Conservation (phyloP, 768 basidiomycete species). For the Podaxis sp. region DNA sequence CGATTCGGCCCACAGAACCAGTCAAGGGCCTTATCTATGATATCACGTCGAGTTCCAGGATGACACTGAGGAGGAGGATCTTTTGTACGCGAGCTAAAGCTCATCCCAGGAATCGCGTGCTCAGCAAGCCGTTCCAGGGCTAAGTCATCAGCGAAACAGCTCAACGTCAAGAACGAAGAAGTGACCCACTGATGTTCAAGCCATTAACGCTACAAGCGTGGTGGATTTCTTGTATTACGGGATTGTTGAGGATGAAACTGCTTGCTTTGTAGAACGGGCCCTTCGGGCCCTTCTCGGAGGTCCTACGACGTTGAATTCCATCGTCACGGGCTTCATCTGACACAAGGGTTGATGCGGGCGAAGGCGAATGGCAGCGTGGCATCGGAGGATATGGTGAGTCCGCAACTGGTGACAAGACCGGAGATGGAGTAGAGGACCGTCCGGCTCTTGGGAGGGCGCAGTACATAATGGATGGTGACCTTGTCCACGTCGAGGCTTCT, state of each 20-base stretch:
- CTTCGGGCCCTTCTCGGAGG: neutral
- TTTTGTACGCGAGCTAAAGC: neutral
- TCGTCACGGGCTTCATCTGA: neutral
- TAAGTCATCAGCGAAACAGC: neutral
- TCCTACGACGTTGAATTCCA: neutral
- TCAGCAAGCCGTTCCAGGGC: neutral
- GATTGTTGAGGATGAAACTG: neutral
- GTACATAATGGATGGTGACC: neutral
- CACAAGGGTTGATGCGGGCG: neutral
- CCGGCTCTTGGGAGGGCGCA: too few relatives aligned
- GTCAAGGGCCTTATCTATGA: neutral
- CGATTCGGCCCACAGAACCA: neutral
- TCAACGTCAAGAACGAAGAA: neutral
- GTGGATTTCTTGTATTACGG: neutral
- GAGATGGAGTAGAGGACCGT: neutral
- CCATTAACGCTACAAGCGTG: neutral
- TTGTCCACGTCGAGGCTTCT: neutral
- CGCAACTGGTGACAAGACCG: neutral
- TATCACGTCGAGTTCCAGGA: neutral
- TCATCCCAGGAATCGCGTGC: neutral
- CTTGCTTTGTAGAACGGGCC: neutral
- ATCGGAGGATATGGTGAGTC: neutral
- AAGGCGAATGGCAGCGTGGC: neutral
- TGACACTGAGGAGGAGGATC: conserved; percentile 2
- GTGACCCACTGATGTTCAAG: neutral